Base-by-base conservation (phyloP, 352 stramenopile species). In the Phytophthora uliginosa region DNA sequence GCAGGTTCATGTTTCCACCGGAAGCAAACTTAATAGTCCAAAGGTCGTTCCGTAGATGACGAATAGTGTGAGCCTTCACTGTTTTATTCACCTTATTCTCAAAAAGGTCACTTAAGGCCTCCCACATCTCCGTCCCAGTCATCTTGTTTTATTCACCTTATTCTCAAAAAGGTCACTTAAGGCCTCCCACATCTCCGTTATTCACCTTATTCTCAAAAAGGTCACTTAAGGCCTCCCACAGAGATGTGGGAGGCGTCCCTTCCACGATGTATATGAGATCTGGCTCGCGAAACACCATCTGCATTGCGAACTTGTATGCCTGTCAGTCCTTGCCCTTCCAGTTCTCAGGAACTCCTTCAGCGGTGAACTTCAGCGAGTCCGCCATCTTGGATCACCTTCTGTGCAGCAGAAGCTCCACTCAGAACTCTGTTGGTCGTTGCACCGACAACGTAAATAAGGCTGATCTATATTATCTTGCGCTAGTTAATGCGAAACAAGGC, bases 1-100 rank as follows among this genome's bases (percentile, higher is more conserved):
- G 38, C 12, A 47, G 12, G 5, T 47, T 47, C 38, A 47, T 47
- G 13, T 47, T 47, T 47, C 38, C 38, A 47, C 38, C 38, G 10
- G 38, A 12, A 7, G 38, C 9, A 47, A 47, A 47, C 22, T 48
- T 63, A 6, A 38, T 57, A n/a, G 38, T 63, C n/a, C 48, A 63
- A 18, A 54, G 40, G 3, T 63, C 38, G 17, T 63, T 7, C 4
- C 57, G 40, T 9, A 63, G 18, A 15, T 18, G 24, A 45, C 57
- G 57, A 55, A 55, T 63, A 45, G 22, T 54, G 40, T 63, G 57
- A 52, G 36, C 55, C 55, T 52, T 51, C 3, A 63, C 57, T 24
- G 40, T 54, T 15, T 63, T 63, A 26, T 55, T 63, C 2, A 31
- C 24, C 40, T 62, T 62, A n/a, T 15, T 40, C 36, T 62, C 55